Evolutionary conservation across 1,139 yeast species (phyloP).

Genomic region (Sugiyamaella xylanicola): DNA sequence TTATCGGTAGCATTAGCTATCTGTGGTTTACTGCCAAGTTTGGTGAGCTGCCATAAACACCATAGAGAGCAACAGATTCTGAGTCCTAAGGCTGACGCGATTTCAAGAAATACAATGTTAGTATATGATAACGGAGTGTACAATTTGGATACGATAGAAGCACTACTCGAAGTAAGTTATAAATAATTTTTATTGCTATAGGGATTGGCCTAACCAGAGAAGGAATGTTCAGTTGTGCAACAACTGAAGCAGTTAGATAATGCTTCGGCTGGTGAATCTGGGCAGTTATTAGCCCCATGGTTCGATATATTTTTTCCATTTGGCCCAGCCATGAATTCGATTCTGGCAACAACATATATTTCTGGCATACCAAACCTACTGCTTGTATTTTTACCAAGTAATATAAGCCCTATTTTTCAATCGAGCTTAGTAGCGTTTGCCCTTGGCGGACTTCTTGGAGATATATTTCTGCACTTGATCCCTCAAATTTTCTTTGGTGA

Average conservation of each 20-base stretch:
- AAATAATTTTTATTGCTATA: constrained; percentile 29
- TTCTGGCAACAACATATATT: constrained; percentile 62
- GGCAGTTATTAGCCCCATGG: neutral
- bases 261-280: constrained; percentile 23
- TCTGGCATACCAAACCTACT: constrained; percentile 64
- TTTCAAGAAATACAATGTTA: neutral
- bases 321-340: constrained; percentile 58
- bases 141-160: constrained; percentile 41
- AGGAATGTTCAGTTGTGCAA: constrained; percentile 46
- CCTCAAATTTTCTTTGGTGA: constrained; percentile 63
- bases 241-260: constrained; percentile 39
- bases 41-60: constrained; percentile 7
- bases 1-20: neutral
- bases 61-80: constrained; percentile 12
- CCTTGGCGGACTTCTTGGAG: constrained; percentile 70
- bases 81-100: neutral
- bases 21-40: neutral
- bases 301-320: constrained; percentile 49
- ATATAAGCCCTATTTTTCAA: constrained; percentile 50
- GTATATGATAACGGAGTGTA: constrained; percentile 46
- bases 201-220: too few species aligned
- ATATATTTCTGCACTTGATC: constrained; percentile 62
- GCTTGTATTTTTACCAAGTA: constrained; percentile 51
- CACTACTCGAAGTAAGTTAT: constrained; percentile 21
- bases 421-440: constrained; percentile 64